Base-by-base conservation (phyloP, 176 grass and related monocot species). In the Miscanthus lutarioriparius region DNA sequence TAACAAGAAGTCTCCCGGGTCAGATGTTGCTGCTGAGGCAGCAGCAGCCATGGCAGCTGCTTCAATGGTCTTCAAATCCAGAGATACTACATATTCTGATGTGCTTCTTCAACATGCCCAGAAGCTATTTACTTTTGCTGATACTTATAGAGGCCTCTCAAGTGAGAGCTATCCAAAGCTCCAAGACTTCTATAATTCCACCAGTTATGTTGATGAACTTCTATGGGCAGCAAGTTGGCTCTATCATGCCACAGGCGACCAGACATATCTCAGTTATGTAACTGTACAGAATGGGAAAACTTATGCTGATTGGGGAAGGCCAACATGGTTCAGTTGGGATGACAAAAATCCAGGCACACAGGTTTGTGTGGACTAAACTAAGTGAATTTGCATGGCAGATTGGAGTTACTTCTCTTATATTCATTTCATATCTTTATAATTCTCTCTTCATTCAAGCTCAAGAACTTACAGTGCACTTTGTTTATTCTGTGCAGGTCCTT, bases 291-390 rank as follows among this genome's bases (percentile, higher is more conserved):
- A 99, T 82, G 96, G 96, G 74, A 51, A 96, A 67, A 45, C 28
- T 87, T 94, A 86, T 82, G 96, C 96, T 78, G 82, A 96, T 63
- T 99, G 93, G 93, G 96, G 93, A 79, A 88, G 86, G 58, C 96
- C 96, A 72, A 96, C 96, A 48, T 99, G 96, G 96, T 99, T 99
- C 84, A 99, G 96, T 71, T 99, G 96, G 96, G 93, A 99, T 86
- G 93, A 99, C 83, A 99, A 99, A 86, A 91, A 86, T 73, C 88
- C 96, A 4, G 96, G 96, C 58, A 96, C 96, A 72, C 96, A 99
- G 93, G 96, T 93, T 87, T 49, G 82, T 56, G 79, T 27, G 36
- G 56, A 80, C 70, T 74, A 11, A 76, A 72, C 61, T 16, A 1
- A 59, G 5, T 68, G 45, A 59, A 75, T 86, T 59, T 33, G 10